These are phyloP conservation scores for Polysphondylium violaceum DNA, from an alignment of 78 protist genomes.

Conservation along the genomic window DNA sequence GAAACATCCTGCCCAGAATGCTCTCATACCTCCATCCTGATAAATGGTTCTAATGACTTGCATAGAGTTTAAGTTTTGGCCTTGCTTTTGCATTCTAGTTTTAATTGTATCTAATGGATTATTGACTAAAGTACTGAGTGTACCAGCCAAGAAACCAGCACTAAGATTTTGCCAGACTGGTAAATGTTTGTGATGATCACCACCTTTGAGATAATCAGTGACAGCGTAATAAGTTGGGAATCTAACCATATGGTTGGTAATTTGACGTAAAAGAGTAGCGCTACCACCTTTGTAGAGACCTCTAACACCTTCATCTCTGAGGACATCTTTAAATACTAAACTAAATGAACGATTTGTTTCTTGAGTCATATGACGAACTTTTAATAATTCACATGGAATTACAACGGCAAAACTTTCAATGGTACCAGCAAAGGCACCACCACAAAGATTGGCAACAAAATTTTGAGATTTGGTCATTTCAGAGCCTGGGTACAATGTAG, in stretches of 20 bases:
- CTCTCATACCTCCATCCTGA: slow-evolving; percentile 50
- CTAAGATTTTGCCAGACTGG: slow-evolving; percentile 72
- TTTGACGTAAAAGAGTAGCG: slow-evolving; percentile 73
- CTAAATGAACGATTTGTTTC: slow-evolving; percentile 54
- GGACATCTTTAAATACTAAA: slow-evolving; percentile 32
- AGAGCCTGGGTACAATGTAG: neutral
- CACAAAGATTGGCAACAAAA: slow-evolving; percentile 27
- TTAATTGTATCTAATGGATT: slow-evolving; percentile 74
- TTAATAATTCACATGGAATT: slow-evolving; percentile 74
- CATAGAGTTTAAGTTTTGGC: slow-evolving; percentile 59
- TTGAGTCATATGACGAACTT: slow-evolving; percentile 81
- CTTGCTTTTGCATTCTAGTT: slow-evolving; percentile 81
- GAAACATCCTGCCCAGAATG: slow-evolving; percentile 72
- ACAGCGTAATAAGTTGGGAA: slow-evolving; percentile 66
- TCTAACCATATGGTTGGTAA: slow-evolving; percentile 73
- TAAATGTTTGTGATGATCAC: slow-evolving; percentile 49
- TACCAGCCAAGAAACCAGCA: slow-evolving; percentile 76
- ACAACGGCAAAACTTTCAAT: slow-evolving; percentile 64
- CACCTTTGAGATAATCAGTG: slow-evolving; percentile 66
- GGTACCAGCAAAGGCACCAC: slow-evolving; percentile 83
- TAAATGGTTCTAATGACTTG: slow-evolving; percentile 49
- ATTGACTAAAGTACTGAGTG: slow-evolving; percentile 46
- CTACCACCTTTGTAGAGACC: slow-evolving; percentile 81
- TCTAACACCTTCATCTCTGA: slow-evolving; percentile 48
- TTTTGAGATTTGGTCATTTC: slow-evolving; percentile 9